phyloP scores from a whole-genome alignment of 306 rosid genomes.

The Malus domestica region DNA sequence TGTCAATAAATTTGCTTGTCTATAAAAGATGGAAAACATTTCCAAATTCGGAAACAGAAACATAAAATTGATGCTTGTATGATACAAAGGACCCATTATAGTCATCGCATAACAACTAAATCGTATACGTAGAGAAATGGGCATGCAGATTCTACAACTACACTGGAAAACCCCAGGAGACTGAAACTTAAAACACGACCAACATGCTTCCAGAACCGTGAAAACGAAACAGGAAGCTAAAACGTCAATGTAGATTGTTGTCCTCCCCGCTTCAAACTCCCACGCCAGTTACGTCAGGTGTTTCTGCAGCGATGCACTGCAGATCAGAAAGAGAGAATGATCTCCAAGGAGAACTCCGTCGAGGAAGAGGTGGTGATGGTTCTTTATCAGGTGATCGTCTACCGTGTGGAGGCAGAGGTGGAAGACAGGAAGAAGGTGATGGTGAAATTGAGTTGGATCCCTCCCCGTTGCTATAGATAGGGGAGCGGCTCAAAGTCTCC shows the following conservation, averaged over 20 bases:
- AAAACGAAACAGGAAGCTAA: conserved; percentile 10
- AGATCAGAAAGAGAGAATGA: conserved; percentile 68
- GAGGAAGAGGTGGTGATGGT: conserved; percentile 26
- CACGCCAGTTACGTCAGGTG: conserved; percentile 42
- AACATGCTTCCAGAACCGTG: conserved; percentile 3
- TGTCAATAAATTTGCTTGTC: background rate
- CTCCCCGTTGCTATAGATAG: conserved; percentile 4
- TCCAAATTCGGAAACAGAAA: conserved; percentile 2
- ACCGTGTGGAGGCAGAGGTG: conserved; percentile 56
- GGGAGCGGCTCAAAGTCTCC: conserved; percentile 20
- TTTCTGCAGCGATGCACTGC: conserved; percentile 28
- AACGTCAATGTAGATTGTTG: conserved; percentile 27
- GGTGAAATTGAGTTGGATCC: conserved; percentile 36
- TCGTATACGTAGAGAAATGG: background rate
- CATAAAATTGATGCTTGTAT: conserved; percentile 10
- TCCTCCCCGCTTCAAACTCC: conserved; percentile 36
- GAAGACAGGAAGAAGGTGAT: conserved; percentile 49
- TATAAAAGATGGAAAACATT: background rate
- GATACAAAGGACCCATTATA: background rate
- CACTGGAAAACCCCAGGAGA: background rate
- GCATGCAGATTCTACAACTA: background rate
- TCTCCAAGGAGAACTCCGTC: conserved; percentile 39
- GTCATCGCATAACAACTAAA: conserved; percentile 7
- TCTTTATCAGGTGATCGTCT: conserved; percentile 24
- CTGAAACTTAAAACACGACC: conserved; percentile 6